These are phyloP conservation scores for Neonectria faginata DNA, from an alignment of 2,329 filamentous ascomycete species.

Conservation along the genomic window DNA sequence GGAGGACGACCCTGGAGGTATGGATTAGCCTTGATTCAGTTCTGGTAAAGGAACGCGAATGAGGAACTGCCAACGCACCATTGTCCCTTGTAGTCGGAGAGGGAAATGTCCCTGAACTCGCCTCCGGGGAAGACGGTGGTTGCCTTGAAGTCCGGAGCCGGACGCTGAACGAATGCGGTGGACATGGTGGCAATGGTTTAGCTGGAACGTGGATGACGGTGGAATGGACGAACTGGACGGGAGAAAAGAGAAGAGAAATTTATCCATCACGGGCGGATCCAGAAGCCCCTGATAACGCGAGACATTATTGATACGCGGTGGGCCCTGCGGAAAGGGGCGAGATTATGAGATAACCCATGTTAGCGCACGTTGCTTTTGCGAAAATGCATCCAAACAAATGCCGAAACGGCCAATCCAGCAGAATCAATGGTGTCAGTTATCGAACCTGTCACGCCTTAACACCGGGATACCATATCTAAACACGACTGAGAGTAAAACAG, in stretches of 20 bases:
- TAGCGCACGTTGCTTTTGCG: constrained; percentile 7
- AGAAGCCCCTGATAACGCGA: neutral
- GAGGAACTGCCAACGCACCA: constrained; percentile 51
- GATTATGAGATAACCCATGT: constrained; percentile 8
- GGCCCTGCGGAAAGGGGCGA: constrained; percentile 9
- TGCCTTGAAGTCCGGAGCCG: constrained; percentile 62
- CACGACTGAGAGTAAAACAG: neutral
- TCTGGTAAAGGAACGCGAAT: neutral
- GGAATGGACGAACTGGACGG: neutral
- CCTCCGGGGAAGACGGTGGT: constrained; percentile 62
- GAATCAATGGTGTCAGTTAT: neutral
- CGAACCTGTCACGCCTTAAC: neutral
- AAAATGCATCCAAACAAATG: neutral
- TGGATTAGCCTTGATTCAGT: constrained; percentile 13
- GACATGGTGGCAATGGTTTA: constrained; percentile 51
- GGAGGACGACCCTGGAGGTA: constrained; percentile 66
- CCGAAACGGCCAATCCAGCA: neutral
- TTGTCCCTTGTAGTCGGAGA: constrained; percentile 60
- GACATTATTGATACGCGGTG: neutral
- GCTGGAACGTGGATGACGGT: neutral
- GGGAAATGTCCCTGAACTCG: constrained; percentile 60
- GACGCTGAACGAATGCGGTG: constrained; percentile 60
- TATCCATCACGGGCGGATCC: neutral
- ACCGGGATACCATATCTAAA: neutral
- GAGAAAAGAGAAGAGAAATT: neutral